Percentiles rank a stretch among this genome's conserved stretches.
Evolutionary conservation across 371 early-diverging fungal species (phyloP).

Genomic region (Rhizopus arrhizus): DNA sequence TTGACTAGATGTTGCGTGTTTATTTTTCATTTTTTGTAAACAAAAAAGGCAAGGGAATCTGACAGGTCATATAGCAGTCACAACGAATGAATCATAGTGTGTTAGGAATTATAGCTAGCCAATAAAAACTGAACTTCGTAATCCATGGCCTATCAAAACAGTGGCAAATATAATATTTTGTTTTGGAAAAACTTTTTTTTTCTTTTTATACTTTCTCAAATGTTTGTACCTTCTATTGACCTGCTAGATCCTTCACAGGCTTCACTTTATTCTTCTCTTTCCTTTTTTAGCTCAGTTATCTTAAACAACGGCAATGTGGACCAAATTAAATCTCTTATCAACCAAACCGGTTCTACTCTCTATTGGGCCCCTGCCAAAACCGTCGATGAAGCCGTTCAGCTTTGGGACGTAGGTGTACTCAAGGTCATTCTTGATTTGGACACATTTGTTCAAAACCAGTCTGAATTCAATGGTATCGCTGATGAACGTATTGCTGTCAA

Average conservation of each 20-base stretch:
- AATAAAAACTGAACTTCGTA: no score
- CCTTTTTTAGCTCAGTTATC: conserved; percentile 37
- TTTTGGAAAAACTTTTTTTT: conserved; percentile 4
- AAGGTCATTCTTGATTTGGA: conserved; percentile 57
- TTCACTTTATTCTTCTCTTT: conserved; percentile 31
- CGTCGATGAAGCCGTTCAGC: conserved; percentile 54
- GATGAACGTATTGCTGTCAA: conserved; percentile 51
- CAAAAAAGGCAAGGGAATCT: no score
- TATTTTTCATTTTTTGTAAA: no score
- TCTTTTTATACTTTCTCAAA: conserved; percentile 18
- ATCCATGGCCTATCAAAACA: no score
- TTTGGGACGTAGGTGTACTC: conserved; percentile 66
- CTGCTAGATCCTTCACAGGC: conserved; percentile 27
- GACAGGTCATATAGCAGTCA: no score
- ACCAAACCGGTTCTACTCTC: conserved; percentile 48
- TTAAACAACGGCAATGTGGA: conserved; percentile 43
- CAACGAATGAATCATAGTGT: no score
- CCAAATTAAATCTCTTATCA: conserved; percentile 39
- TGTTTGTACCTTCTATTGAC: conserved; percentile 62
- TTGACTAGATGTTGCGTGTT: no score
- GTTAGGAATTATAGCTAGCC: no score
- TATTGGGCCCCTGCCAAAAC: conserved; percentile 57
- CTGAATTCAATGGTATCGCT: conserved; percentile 37
- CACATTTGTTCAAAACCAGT: conserved; percentile 26
- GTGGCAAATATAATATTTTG: no score